Evolutionary conservation across 306 rosid genomes (phyloP).

Genomic region (Begonia fuchsioides): DNA sequence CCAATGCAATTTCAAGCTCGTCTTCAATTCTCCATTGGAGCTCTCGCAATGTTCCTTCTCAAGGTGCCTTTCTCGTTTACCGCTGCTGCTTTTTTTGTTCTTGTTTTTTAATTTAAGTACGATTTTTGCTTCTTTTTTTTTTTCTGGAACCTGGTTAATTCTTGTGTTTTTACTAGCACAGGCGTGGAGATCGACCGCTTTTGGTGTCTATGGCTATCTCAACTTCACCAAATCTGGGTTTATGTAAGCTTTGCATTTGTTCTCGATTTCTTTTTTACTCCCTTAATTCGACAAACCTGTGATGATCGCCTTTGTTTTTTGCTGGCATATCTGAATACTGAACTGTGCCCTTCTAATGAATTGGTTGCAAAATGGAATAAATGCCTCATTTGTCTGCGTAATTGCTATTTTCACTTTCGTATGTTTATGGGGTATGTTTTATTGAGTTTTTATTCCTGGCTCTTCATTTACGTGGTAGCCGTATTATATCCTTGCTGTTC

Average conservation of each 20-base stretch:
- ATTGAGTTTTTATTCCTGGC: no score
- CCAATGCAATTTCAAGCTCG: no score
- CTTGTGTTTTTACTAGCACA: constrained; percentile 9
- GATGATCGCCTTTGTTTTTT: neutral
- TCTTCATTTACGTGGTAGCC: no score
- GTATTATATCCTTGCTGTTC: no score
- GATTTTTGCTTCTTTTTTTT: neutral
- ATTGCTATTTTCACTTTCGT: no score
- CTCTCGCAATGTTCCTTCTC: constrained; percentile 57
- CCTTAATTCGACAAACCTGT: neutral
- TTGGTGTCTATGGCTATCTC: constrained; percentile 61
- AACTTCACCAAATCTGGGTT: constrained; percentile 84
- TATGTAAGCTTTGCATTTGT: constrained; percentile 26
- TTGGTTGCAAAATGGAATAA: no score
- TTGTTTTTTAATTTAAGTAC: no score
- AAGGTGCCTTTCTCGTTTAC: constrained; percentile 16
- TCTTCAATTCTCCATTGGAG: constrained; percentile 5
- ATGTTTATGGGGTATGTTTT: no score
- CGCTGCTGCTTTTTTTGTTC: neutral
- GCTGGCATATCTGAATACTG: no score
- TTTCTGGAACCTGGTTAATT: neutral
- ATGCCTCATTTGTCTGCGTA: no score
- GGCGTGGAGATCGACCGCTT: constrained; percentile 75
- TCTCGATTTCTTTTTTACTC: neutral
- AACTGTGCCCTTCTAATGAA: no score